Evolutionary conservation across 768 basidiomycete species (phyloP).

Genomic region (Strobilomyces confusus): DNA sequence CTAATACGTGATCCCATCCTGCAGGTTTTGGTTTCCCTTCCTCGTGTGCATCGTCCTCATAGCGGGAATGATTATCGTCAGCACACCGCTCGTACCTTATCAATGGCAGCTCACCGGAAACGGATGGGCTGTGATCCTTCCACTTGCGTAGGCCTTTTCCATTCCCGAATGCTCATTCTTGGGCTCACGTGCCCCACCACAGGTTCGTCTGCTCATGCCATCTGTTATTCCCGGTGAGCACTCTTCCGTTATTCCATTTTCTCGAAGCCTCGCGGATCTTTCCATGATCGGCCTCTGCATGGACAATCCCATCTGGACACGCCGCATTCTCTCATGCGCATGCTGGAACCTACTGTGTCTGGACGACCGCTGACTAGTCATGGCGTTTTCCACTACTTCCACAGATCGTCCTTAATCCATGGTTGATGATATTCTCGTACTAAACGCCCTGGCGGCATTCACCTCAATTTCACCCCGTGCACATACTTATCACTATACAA

Average conservation of each 20-base stretch:
- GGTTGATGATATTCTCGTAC: constrained; percentile 82
- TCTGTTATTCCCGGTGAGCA: constrained; percentile 69
- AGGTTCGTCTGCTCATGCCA: constrained; percentile 64
- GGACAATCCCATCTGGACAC: constrained; percentile 19
- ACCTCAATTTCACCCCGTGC: constrained; percentile 13
- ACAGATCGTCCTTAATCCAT: constrained; percentile 82
- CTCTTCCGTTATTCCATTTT: constrained; percentile 11
- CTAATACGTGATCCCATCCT: constrained; percentile 16
- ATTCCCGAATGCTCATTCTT: not conserved
- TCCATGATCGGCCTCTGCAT: constrained; percentile 12
- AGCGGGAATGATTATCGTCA: constrained; percentile 59
- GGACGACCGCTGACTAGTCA: constrained; percentile 14
- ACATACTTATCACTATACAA: not conserved
- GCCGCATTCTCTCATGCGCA: constrained; percentile 2
- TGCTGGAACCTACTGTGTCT: not conserved
- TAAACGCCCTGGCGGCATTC: constrained; percentile 7
- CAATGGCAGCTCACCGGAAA: constrained; percentile 61
- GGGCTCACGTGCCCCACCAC: constrained; percentile 5
- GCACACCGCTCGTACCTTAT: constrained; percentile 49
- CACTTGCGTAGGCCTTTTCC: constrained; percentile 54
- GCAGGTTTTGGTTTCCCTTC: constrained; percentile 33
- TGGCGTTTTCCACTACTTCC: not conserved
- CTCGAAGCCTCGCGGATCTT: not conserved
- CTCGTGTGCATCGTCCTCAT: constrained; percentile 51
- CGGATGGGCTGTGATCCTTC: constrained; percentile 72